These are phyloP conservation scores for Psophocarpus tetragonolobus DNA, from an alignment of 306 rosid genomes.

Conservation along the genomic window DNA sequence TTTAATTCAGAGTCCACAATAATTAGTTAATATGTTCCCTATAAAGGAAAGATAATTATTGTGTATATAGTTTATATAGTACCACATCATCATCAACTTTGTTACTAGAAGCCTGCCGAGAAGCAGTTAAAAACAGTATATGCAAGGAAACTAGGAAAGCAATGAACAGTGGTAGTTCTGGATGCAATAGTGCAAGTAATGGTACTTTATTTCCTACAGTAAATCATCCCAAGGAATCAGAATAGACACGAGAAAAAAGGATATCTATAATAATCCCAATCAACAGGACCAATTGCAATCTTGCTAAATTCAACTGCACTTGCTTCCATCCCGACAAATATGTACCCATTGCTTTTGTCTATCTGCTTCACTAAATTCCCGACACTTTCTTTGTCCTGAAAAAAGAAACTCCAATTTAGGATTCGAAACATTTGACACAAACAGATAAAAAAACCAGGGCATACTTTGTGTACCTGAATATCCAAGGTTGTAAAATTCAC, in stretches of 20 bases:
- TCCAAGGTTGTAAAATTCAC: conserved; percentile 89
- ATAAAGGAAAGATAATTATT: not conserved
- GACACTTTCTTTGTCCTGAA: conserved; percentile 95
- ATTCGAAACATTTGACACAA: conserved; percentile 19
- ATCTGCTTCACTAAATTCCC: conserved; percentile 84
- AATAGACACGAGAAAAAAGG: conserved; percentile 45
- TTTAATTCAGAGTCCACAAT: not conserved
- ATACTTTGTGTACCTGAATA: conserved; percentile 66
- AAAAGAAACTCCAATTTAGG: conserved; percentile 19
- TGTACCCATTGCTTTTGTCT: conserved; percentile 89
- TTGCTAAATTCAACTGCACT: conserved; percentile 96
- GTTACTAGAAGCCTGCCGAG: not conserved
- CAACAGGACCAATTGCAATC: conserved; percentile 77
- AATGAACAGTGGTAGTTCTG: conserved; percentile 7
- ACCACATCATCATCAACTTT: not conserved
- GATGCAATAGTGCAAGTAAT: not conserved
- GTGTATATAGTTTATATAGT: not conserved
- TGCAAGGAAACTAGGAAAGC: not conserved
- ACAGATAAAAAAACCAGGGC: not conserved
- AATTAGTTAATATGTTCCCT: not conserved
- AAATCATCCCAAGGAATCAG: not conserved
- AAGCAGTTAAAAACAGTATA: not conserved
- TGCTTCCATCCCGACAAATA: conserved; percentile 81
- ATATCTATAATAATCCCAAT: conserved; percentile 98
- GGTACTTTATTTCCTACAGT: conserved; percentile 14